These are phyloP conservation scores for Chrysopogon serrulatus DNA, from an alignment of 176 grass and related monocot species.

Conservation along the genomic window DNA sequence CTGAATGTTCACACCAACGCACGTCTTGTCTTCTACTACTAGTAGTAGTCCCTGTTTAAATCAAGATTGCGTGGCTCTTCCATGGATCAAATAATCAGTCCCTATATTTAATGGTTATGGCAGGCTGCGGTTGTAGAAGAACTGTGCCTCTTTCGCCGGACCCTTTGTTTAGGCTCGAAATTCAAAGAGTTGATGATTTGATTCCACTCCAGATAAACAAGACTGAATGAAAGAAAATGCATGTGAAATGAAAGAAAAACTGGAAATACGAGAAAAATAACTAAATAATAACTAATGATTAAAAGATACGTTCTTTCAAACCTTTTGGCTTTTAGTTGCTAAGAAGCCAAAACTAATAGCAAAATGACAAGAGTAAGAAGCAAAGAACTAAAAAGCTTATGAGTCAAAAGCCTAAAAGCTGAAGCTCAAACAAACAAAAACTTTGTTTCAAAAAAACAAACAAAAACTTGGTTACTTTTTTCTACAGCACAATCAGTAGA, in stretches of 20 bases:
- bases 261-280: too few relatives aligned
- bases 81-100: neutral
- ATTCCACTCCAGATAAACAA: neutral
- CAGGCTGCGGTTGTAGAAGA: neutral
- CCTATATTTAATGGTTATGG: neutral
- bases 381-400: neutral
- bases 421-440: too few relatives aligned
- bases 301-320: too few relatives aligned
- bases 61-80: neutral
- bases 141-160: neutral
- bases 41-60: neutral
- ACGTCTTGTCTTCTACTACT: neutral
- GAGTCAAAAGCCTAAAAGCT: too few relatives aligned
- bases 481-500: too few relatives aligned
- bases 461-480: too few relatives aligned
- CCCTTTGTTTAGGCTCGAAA: neutral
- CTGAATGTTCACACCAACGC: slow-evolving; percentile 18
- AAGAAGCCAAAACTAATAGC: neutral
- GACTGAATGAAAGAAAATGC: neutral
- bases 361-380: neutral
- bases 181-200: neutral
- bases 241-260: neutral
- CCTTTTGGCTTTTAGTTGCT: neutral
- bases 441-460: too few relatives aligned
- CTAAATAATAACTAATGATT: too few relatives aligned